phyloP scores from a whole-genome alignment of 768 basidiomycete genomes.

The Termitomyces sp. region DNA sequence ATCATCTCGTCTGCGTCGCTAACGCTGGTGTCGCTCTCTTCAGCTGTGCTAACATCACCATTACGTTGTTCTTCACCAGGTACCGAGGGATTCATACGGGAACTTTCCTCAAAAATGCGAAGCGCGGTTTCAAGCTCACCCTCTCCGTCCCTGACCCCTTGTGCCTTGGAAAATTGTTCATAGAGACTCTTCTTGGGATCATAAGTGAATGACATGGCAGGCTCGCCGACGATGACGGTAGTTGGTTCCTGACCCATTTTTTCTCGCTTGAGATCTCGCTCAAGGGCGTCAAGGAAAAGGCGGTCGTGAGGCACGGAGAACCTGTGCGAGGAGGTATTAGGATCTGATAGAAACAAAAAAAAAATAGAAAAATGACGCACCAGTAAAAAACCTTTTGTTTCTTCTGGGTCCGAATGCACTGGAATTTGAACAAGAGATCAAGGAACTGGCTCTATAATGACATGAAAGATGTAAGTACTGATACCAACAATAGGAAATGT shows the following conservation, averaged over 20 bases:
- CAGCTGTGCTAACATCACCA: conserved; percentile 20
- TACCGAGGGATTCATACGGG: background rate
- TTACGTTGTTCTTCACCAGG: conserved; percentile 8
- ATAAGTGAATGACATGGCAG: conserved; percentile 85
- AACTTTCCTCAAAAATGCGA: conserved; percentile 28
- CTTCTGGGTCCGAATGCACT: conserved; percentile 97
- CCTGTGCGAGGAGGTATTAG: conserved; percentile 40
- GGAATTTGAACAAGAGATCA: conserved; percentile 92
- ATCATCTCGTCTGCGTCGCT: conserved; percentile 23
- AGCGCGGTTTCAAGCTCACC: conserved; percentile 36
- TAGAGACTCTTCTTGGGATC: conserved; percentile 83
- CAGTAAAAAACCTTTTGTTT: conserved; percentile 99
- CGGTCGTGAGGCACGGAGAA: conserved; percentile 97
- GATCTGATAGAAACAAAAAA: background rate
- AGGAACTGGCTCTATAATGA: conserved; percentile 77
- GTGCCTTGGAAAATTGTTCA: conserved; percentile 73
- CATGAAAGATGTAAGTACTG: conserved; percentile 2
- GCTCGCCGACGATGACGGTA: conserved; percentile 69
- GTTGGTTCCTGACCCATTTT: conserved; percentile 89
- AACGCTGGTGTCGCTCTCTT: conserved; percentile 24
- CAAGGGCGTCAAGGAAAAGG: conserved; percentile 93
- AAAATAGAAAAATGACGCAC: conserved; percentile 39
- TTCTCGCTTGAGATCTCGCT: conserved; percentile 94
- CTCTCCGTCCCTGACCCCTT: conserved; percentile 38
- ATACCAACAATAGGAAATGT: background rate